phyloP scores from a whole-genome alignment of 768 basidiomycete genomes.

The Podaxis pistillaris region DNA sequence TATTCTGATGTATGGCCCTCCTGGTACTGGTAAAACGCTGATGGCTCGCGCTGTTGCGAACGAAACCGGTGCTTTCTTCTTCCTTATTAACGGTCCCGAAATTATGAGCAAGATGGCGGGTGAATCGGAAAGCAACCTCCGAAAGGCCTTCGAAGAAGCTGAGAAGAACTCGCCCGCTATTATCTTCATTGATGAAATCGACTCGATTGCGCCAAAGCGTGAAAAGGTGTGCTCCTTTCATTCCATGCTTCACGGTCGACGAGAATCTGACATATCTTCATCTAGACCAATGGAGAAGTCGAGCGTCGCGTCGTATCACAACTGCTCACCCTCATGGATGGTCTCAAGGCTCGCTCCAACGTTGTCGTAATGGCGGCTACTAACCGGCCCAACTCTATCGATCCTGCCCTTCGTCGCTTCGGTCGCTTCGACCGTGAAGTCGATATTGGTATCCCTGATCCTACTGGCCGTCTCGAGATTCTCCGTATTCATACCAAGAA shows the following conservation, averaged over 20 bases:
- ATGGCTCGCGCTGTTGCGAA: slow-evolving; percentile 99
- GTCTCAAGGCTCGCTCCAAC: slow-evolving; percentile 96
- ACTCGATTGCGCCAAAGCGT: slow-evolving; percentile 99
- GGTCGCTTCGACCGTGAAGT: slow-evolving; percentile 99
- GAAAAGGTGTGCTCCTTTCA: slow-evolving; percentile 74
- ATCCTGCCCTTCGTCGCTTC: slow-evolving; percentile 97
- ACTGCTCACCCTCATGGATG: slow-evolving; percentile 98
- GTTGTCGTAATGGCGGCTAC: slow-evolving; percentile 99
- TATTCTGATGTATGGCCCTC: slow-evolving; percentile 98
- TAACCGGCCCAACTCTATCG: slow-evolving; percentile 98
- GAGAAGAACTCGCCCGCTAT: slow-evolving; percentile 99
- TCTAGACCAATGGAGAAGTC: slow-evolving; percentile 97
- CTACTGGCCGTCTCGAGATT: slow-evolving; percentile 97
- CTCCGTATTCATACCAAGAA: slow-evolving; percentile 99
- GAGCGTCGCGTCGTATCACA: slow-evolving; percentile 99
- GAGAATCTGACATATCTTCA: slow-evolving; percentile 1
- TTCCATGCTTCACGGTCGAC: background rate
- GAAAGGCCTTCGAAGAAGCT: slow-evolving; percentile 99
- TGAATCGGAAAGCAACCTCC: slow-evolving; percentile 93
- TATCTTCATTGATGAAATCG: slow-evolving; percentile 99
- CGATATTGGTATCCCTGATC: slow-evolving; percentile 99
- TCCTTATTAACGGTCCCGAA: slow-evolving; percentile 99
- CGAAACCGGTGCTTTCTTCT: slow-evolving; percentile 99
- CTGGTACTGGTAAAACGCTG: slow-evolving; percentile 98
- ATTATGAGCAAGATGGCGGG: slow-evolving; percentile 99